Evolutionary conservation across 2,329 filamentous ascomycete genomes (phyloP).

Genomic region (Nigrospora oryzae): DNA sequence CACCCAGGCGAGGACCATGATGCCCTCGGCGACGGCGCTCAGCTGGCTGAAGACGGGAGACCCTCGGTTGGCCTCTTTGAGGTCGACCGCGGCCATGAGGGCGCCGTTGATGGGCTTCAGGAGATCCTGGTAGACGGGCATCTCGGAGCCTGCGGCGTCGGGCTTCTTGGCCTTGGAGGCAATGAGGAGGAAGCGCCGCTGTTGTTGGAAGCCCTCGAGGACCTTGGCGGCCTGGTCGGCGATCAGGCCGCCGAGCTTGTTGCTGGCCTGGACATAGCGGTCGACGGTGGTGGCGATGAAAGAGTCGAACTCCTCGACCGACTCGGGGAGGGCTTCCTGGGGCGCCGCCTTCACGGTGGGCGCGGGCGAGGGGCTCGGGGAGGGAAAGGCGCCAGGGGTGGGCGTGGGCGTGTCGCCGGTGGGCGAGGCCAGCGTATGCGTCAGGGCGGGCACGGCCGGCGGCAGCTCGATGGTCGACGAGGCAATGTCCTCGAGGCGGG

Average conservation of each 20-base stretch:
- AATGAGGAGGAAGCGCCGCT: conserved; percentile 81
- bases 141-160: conserved; percentile 51
- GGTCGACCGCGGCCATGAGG: conserved; percentile 68
- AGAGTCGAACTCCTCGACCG: conserved; percentile 81
- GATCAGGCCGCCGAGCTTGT: conserved; percentile 67
- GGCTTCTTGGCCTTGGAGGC: conserved; percentile 91
- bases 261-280: conserved; percentile 70
- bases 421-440: conserved; percentile 28
- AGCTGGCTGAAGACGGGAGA: conserved; percentile 73
- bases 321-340: conserved; percentile 58
- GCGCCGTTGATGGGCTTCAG: conserved; percentile 81
- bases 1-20: conserved; percentile 86
- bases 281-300: conserved; percentile 68
- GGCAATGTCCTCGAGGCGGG: conserved; percentile 92
- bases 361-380: conserved; percentile 10
- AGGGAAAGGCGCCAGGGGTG: conserved; percentile 30
- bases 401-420: conserved; percentile 23
- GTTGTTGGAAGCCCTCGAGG: conserved; percentile 64
- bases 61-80: conserved; percentile 74
- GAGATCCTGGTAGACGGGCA: conserved; percentile 63
- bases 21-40: conserved; percentile 81
- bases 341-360: conserved; percentile 25
- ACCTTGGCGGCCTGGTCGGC: conserved; percentile 63
- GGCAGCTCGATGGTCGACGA: conserved; percentile 59
- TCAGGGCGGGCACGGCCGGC: conserved; percentile 38